Evolutionary conservation across 306 rosid species (phyloP), one percentile per base, ranked within the genome.

Genomic region (Cucurbita pepo): DNA sequence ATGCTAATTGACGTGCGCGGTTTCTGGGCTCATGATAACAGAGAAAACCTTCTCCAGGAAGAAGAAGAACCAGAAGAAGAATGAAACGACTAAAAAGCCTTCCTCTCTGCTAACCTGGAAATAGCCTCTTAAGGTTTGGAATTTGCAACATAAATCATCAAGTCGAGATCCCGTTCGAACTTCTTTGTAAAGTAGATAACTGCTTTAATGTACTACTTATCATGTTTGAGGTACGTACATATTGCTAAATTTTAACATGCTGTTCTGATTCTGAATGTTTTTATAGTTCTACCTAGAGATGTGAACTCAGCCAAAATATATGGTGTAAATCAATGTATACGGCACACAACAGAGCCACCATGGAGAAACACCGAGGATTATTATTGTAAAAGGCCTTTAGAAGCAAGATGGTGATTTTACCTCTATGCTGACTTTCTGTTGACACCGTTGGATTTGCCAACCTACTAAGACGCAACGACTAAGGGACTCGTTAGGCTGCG

Each of bases 21-120:
- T 75, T 95, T 95, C 78, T 95, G 99, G 99, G 99, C 99, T 22
- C 99, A 95, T 77, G 99, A 95, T 88, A 95, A 95, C 61, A 85
- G 99, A 89, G 99, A 95, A 82, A 95, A 89, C 79, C 97, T 95
- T 79, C 96, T 95, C 65, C 97, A 95, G 83, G 99, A 94, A 78
- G 99, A 94, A 80, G 98, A 94, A 79, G 99, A 95, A 79, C 97
- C 97, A 4, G 96, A 91, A 73, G 99, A 94, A 81, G 99, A 95
- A 84, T 88, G 80, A 75, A 30, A 43, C 18, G 56, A 13, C 40
- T 12, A 44, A 45, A 21, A 48, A 69, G 0, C 44, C 43, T 7
- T 8, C 19, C 7, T 48, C 73, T 47, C 73, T 69, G 73, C 73
- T 69, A 69, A 69, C 57, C 22, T 48, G 73, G n/a, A 22, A 47